phyloP scores from a whole-genome alignment of 805 yeast genomes.

The Peterozyma xylosa region DNA sequence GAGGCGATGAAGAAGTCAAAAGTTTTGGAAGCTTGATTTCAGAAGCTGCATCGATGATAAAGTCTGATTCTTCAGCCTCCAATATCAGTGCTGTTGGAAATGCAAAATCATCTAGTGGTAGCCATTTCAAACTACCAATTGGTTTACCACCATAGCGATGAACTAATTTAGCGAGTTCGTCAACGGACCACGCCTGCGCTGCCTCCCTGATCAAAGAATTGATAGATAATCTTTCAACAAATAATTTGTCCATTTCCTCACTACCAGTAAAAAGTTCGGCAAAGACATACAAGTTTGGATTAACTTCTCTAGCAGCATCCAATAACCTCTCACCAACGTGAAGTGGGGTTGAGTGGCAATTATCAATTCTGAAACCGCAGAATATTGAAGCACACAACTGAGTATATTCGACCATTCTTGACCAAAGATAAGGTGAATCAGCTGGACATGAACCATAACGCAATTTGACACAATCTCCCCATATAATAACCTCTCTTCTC shows the following conservation, averaged over 20 bases:
- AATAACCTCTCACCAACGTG: conserved; percentile 88
- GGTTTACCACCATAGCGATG: conserved; percentile 95
- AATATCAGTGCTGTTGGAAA: conserved; percentile 19
- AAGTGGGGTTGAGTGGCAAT: conserved; percentile 93
- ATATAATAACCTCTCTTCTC: conserved; percentile 86
- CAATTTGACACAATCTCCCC: conserved; percentile 96
- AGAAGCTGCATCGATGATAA: conserved; percentile 30
- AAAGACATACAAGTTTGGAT: conserved; percentile 84
- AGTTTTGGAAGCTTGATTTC: conserved; percentile 64
- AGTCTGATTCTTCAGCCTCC: conserved; percentile 17
- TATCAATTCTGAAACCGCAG: conserved; percentile 88
- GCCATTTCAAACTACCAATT: conserved; percentile 81
- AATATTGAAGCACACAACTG: conserved; percentile 65
- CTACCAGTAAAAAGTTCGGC: conserved; percentile 94
- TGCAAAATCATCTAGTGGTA: conserved; percentile 68
- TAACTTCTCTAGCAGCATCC: conserved; percentile 78
- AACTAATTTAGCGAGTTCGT: conserved; percentile 76
- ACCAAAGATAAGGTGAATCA: conserved; percentile 89
- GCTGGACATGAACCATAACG: conserved; percentile 72
- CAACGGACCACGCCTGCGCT: conserved; percentile 91
- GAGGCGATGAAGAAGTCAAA: conserved; percentile 69
- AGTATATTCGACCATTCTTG: conserved; percentile 75
- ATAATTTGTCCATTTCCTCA: conserved; percentile 81
- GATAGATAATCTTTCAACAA: conserved; percentile 86
- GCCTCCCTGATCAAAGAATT: conserved; percentile 91